A percentile compares a stretch with the other conserved stretches of the same genome.
phyloP scores from a whole-genome alignment of 768 basidiomycete species.

The Boletus rubroflammeus region DNA sequence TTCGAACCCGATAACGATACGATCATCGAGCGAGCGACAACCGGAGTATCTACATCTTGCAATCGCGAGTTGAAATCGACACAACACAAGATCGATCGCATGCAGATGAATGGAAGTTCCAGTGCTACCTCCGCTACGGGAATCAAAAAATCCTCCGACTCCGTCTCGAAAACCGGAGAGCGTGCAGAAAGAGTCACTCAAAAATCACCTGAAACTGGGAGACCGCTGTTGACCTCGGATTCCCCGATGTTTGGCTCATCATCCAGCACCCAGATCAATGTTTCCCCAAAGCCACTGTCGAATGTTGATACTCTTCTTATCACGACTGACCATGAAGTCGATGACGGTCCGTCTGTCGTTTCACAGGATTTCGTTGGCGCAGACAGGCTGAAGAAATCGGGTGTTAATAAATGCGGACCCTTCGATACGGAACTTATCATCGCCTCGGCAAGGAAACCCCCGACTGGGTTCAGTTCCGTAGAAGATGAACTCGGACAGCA shows the following conservation, averaged over 20 bases:
- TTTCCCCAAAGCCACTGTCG: conserved; percentile 5
- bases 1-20: conserved; percentile 14
- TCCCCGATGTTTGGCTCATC: conserved; percentile 13
- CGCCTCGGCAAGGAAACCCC: not conserved
- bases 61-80: not conserved
- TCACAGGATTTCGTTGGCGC: not conserved
- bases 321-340: not conserved
- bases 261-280: conserved; percentile 14
- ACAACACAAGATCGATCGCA: not conserved
- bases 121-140: not conserved
- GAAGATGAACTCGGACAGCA: not conserved
- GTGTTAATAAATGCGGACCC: not conserved
- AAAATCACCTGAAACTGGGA: not conserved
- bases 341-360: not conserved
- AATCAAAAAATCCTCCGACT: not conserved
- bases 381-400: not conserved
- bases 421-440: not conserved
- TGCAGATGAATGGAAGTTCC: conserved; percentile 12
- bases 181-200: not conserved
- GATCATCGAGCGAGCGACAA: not conserved
- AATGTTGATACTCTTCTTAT: conserved; percentile 1
- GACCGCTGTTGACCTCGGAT: not conserved
- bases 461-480: not conserved
- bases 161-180: not conserved
- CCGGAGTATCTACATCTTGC: not conserved